Evolutionary conservation across 129 eudicot genomes (phyloP).

Genomic region (Rutidosis leptorrhynchoides): DNA sequence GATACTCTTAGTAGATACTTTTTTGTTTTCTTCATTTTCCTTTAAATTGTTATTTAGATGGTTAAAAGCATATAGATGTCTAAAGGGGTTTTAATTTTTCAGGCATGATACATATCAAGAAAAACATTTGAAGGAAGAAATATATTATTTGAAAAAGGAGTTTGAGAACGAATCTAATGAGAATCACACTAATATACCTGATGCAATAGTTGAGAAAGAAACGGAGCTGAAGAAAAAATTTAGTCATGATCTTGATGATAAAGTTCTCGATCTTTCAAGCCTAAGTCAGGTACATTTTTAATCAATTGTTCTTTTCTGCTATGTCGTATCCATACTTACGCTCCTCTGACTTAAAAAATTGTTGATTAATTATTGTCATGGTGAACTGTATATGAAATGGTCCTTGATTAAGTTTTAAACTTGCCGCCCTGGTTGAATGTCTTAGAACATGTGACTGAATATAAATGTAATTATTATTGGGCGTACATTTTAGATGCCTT

Average conservation of each 20-base stretch:
- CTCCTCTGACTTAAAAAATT: too few species aligned
- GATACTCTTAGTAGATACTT: neutral
- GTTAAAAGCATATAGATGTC: neutral
- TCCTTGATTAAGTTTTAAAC: too few species aligned
- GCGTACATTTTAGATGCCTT: too few species aligned
- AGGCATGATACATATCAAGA: conserved; percentile 87
- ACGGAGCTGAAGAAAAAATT: conserved; percentile 61
- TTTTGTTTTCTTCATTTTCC: neutral
- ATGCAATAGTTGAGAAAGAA: conserved; percentile 49
- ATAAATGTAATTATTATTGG: too few species aligned
- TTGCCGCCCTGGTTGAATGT: too few species aligned
- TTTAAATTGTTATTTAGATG: neutral
- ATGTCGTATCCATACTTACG: too few species aligned
- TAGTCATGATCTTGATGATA: conserved; percentile 73
- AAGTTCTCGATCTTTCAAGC: too few species aligned
- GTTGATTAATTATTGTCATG: too few species aligned
- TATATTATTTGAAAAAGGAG: conserved; percentile 49
- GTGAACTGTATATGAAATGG: too few species aligned
- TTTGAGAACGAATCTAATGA: conserved; percentile 44
- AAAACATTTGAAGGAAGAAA: conserved; percentile 68
- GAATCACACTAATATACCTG: conserved; percentile 40
- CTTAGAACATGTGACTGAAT: too few species aligned
- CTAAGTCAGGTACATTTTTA: too few species aligned
- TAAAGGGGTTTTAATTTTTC: conserved; percentile 30
- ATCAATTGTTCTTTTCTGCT: too few species aligned